Evolutionary conservation across 2,329 filamentous ascomycete species (phyloP).

Genomic region (Phyllachora maydis): DNA sequence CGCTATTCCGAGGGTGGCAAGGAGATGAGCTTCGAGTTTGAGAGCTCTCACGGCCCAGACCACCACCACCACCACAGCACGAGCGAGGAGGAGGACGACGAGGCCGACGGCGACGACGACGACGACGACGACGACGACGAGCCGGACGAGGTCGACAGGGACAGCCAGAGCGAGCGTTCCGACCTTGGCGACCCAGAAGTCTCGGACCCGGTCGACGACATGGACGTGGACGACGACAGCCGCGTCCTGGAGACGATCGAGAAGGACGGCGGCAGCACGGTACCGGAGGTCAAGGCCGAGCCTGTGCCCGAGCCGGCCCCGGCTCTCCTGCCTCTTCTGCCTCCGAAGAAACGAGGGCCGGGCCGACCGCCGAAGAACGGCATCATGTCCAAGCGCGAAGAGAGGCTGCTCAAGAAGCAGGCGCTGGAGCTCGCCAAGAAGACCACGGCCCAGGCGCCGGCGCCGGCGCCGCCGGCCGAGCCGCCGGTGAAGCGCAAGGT

Average conservation of each 20-base stretch:
- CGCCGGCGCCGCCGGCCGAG: conserved; percentile 23
- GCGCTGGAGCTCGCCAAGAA: conserved; percentile 29
- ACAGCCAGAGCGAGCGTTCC: conserved; percentile 10
- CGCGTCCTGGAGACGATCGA: conserved; percentile 13
- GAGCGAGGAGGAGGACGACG: conserved; percentile 11
- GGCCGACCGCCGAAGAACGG: conserved; percentile 70
- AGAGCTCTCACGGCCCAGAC: conserved; percentile 36
- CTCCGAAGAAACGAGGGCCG: conserved; percentile 51
- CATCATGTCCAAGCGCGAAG: conserved; percentile 62
- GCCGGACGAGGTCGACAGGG: too few relatives aligned
- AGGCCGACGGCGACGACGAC: conserved; percentile 7
- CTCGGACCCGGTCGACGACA: conserved; percentile 9
- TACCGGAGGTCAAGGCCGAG: conserved; percentile 6
- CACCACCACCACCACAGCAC: conserved; percentile 34
- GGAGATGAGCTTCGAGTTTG: conserved; percentile 57
- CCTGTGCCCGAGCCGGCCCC: conserved; percentile 8
- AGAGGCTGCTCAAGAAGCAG: conserved; percentile 40
- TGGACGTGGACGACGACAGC: conserved; percentile 9
- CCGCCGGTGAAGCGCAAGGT: conserved; percentile 41
- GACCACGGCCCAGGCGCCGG: too few relatives aligned
- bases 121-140: too few relatives aligned
- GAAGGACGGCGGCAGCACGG: conserved; percentile 7
- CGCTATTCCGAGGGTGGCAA: conserved; percentile 36
- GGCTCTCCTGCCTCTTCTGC: conserved; percentile 12
- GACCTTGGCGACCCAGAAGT: too few relatives aligned